These are phyloP conservation scores for Fusarium acutatum DNA, from an alignment of 2,329 filamentous ascomycete species.

Conservation along the genomic window DNA sequence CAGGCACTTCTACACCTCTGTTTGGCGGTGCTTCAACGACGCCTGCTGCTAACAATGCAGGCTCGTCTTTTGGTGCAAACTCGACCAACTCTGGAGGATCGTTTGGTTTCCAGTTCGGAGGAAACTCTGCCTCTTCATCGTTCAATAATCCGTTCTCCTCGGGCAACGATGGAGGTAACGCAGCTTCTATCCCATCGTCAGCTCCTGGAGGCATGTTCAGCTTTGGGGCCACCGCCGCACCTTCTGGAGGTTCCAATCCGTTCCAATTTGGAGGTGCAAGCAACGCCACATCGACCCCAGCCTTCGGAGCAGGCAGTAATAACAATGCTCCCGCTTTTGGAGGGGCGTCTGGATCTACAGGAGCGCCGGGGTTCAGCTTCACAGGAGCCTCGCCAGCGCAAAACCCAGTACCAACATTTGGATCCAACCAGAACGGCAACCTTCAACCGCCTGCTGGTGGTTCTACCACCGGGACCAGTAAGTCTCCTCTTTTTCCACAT, in stretches of 20 bases:
- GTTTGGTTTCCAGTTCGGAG: conserved; percentile 47
- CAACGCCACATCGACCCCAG: conserved; percentile 34
- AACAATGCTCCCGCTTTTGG: conserved; percentile 45
- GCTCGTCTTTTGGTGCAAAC: conserved; percentile 51
- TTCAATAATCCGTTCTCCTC: conserved; percentile 54
- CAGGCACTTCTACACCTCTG: conserved; percentile 39
- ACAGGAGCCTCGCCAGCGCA: conserved; percentile 46
- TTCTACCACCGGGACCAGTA: conserved; percentile 58
- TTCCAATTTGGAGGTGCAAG: conserved; percentile 52
- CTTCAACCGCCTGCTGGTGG: conserved; percentile 55
- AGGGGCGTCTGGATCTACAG: conserved; percentile 40
- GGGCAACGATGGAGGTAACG: conserved; percentile 37
- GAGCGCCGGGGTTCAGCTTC: conserved; percentile 52
- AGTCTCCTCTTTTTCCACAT: conserved; percentile 53
- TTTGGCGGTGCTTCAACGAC: conserved; percentile 46
- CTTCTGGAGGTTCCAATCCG: conserved; percentile 39
- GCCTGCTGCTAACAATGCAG: conserved; percentile 30
- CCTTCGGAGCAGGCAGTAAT: conserved; percentile 42
- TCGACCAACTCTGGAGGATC: conserved; percentile 36
- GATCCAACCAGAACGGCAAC: conserved; percentile 48
- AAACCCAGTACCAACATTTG: conserved; percentile 44
- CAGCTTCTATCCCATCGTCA: conserved; percentile 32
- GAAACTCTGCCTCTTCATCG: conserved; percentile 36
- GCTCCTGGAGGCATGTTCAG: conserved; percentile 47
- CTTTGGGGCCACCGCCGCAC: conserved; percentile 48